A percentile compares a stretch with the other conserved stretches of the same genome.
Evolutionary conservation across 1,284 basidiomycete genomes (phyloP).

Genomic region (Acaromyces ingoldii): DNA sequence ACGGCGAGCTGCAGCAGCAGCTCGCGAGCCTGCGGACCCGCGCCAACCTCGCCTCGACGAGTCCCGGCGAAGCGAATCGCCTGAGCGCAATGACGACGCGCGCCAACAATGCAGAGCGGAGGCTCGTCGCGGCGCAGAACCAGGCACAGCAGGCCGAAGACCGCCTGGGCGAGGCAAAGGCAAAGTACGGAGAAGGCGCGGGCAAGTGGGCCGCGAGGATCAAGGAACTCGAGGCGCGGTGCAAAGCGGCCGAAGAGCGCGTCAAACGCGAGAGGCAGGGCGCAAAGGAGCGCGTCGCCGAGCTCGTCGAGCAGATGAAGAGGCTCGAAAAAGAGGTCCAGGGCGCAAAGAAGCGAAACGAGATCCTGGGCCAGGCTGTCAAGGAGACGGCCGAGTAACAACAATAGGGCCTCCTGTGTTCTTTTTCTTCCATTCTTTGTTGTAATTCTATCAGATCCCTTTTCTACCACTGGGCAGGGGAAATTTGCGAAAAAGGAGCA

Average conservation of each 20-base stretch:
- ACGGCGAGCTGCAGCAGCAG: conserved; percentile 70
- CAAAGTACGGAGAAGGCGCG: conserved; percentile 33
- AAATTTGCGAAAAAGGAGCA: no score
- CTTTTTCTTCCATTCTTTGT: no score
- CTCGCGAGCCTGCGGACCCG: conserved; percentile 63
- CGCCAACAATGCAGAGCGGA: conserved; percentile 60
- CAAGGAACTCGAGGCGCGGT: conserved; percentile 70
- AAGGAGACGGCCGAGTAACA: no score
- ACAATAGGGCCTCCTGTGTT: no score
- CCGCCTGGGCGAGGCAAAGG: conserved; percentile 75
- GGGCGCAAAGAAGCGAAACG: conserved; percentile 17
- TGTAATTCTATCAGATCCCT: no score
- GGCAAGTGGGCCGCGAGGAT: conserved; percentile 43
- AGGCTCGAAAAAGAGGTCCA: conserved; percentile 24
- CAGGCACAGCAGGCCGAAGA: conserved; percentile 77
- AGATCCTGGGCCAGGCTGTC: conserved; percentile 21
- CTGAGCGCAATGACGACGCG: conserved; percentile 30
- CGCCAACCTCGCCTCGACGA: conserved; percentile 18
- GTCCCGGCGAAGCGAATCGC: conserved; percentile 33
- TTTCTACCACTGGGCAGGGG: no score
- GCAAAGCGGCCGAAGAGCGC: conserved; percentile 83
- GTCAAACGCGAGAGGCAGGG: conserved; percentile 92
- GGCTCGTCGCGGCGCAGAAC: conserved; percentile 72
- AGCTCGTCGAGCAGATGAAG: conserved; percentile 50
- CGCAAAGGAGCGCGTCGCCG: conserved; percentile 69